Evolutionary conservation across 192 early-diverging fungal genomes (phyloP), one percentile per base, ranked within the genome.

Genomic region (Ambispora gerdemannii): DNA sequence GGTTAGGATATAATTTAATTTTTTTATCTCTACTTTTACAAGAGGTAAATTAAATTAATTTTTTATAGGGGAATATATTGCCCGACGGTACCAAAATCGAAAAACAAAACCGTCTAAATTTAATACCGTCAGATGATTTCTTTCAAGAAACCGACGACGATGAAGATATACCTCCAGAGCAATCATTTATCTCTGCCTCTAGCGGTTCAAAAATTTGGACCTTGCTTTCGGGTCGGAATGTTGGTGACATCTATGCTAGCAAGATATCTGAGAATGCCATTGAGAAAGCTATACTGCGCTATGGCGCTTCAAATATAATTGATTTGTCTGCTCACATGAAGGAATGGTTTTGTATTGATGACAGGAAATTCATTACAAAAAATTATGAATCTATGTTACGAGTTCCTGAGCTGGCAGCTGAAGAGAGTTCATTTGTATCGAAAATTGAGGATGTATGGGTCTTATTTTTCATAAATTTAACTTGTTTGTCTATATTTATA

Each of bases 251-350:
- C 51, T 20, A 62, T 20, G 58, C 15, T 25, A n/a, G 50, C 36
- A 62, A 71, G 22, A 43, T 71, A 62, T 32, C 27, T 31, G 49
- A 30, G 7, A 71, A 71, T 32, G 34, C 34, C 11, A 47, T 25
- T 3, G 58, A 71, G 51, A 71, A 71, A 50, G 70, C 2, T 62
- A 71, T 31, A 59, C 22, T 51, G 59, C 43, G 58, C 70, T 70
- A 70, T 71, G 70, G 58, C 15, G 22, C 24, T 49, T 71, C 58
- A 35, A 22, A 35, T 15, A 71, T 71, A 62, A 71, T 71, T 24
- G 58, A 71, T 62, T 71, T 71, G 47, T 71, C 70, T 28, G 27
- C 55, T 22, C 15, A 59, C 60, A 70, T 59, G 68, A 70, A 15
- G 32, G 70, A 62, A 59, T 71, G 36, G 70, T 71, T 71, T 62